Evolutionary conservation across 225 moss, liverwort and hornwort species (phyloP).

Genomic region (Sphagnum contortum): DNA sequence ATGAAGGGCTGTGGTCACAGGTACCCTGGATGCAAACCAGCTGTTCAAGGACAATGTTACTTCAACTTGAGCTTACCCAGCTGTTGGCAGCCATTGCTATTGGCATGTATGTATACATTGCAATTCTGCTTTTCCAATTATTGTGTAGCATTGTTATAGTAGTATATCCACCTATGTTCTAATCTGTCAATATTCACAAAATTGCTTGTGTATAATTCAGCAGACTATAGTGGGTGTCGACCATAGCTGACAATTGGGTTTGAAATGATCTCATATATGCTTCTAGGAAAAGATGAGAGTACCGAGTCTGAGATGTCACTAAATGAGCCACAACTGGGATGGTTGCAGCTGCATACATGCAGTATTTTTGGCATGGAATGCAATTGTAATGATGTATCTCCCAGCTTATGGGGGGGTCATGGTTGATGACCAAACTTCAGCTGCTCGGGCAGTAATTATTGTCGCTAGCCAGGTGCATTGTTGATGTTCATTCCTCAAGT

Average conservation of each 20-base stretch:
- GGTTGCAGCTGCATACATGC: constrained; percentile 54
- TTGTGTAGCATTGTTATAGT: too few species aligned
- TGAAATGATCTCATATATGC: too few species aligned
- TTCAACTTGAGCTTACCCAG: constrained; percentile 51
- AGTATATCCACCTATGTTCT: too few species aligned
- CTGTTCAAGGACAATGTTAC: constrained; percentile 52
- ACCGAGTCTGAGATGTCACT: neutral
- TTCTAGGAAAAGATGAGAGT: too few species aligned
- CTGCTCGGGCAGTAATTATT: constrained; percentile 73
- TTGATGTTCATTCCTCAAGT: neutral
- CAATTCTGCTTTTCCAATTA: neutral
- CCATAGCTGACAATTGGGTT: too few species aligned
- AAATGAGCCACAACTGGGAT: neutral
- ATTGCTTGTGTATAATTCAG: too few species aligned
- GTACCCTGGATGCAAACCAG: constrained; percentile 99
- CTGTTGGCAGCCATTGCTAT: constrained; percentile 37
- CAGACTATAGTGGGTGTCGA: too few species aligned
- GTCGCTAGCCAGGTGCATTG: constrained; percentile 70
- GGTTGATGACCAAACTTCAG: constrained; percentile 45
- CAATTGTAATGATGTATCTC: constrained; percentile 37
- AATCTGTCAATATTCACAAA: too few species aligned
- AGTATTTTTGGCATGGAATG: constrained; percentile 47
- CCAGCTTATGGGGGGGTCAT: constrained; percentile 38
- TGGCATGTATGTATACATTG: constrained; percentile 53
- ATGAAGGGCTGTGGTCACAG: constrained; percentile 19